Base-by-base conservation (phyloP, 176 grass and related monocot species). In the Panicum miliaceum region DNA sequence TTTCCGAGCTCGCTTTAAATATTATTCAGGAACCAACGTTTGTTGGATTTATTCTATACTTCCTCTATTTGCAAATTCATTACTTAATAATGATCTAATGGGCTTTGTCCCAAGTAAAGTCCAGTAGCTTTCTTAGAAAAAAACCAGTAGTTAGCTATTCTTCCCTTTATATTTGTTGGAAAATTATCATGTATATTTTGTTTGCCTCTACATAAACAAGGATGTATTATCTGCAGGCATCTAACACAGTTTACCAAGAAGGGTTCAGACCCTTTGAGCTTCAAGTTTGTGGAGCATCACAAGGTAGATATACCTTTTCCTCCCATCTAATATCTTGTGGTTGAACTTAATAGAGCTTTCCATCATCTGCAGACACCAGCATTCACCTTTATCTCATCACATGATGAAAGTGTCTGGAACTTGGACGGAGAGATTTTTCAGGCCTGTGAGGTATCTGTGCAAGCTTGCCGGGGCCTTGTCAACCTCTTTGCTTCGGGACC, bases 261-360 rank as follows among this genome's bases (percentile, higher is more conserved):
- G 60, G 96, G 93, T 27, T 92, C 85, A 23, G 89, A 98, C 40
- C 92, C 91, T 22, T 77, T 98, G 53, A 93, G 81, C 37, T 93
- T 93, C 84, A 90, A 86, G 57, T 98, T 98, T 77, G 86, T 98
- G 53, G 91, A 95, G 86, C 96, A 98, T 77, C 93, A 92, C 76
- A 98, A 98, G 91, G 96, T 95, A 83, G 50, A 29, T 53, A n/a
- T 64, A 8, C 40, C 1, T 72, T 76, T 71, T 15, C 1, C 12
- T 27, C 52, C 8, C 70, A 58, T 12, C 1, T n/a, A 56, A 12
- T 64, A 27, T 60, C 0, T 45, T 53, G 18, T 23, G 18, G 46
- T 73, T 66, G 32, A 42, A 66, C 43, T 14, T 78, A 58, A 46
- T 9, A 13, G 38, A 66, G 8, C 32, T 65, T 60, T 58, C 15